These are phyloP conservation scores for Obba rivulosa DNA, from an alignment of 768 basidiomycete genomes.

Conservation along the genomic window DNA sequence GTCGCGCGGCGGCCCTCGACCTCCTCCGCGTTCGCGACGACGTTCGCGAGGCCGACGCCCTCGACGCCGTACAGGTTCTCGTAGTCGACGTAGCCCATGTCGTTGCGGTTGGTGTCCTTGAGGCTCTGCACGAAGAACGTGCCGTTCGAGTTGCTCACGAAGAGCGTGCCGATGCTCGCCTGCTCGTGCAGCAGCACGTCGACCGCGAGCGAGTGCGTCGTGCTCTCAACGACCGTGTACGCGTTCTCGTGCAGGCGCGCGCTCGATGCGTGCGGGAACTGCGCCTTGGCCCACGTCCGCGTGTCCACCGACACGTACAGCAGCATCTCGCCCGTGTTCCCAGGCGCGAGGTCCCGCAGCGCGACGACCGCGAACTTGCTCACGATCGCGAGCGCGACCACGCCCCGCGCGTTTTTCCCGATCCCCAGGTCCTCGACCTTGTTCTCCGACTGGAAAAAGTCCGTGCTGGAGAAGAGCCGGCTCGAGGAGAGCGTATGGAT, in stretches of 20 bases:
- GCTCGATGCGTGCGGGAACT: conserved; percentile 86
- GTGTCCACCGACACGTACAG: conserved; percentile 87
- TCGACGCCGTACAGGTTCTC: conserved; percentile 84
- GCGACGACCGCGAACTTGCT: conserved; percentile 92
- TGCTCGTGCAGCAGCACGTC: conserved; percentile 80
- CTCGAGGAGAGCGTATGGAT: conserved; percentile 50
- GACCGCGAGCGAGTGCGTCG: conserved; percentile 88
- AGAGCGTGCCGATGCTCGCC: conserved; percentile 77
- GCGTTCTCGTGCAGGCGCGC: conserved; percentile 83
- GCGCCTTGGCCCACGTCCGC: conserved; percentile 78
- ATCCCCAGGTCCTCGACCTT: conserved; percentile 84
- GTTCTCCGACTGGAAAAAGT: conserved; percentile 69
- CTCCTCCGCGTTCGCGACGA: conserved; percentile 78
- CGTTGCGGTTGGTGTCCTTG: conserved; percentile 89
- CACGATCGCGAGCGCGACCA: conserved; percentile 91
- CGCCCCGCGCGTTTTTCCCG: conserved; percentile 77
- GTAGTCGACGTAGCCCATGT: conserved; percentile 86
- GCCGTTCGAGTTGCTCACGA: conserved; percentile 94
- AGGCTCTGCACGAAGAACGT: conserved; percentile 92
- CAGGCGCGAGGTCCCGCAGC: conserved; percentile 58
- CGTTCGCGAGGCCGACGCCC: conserved; percentile 88
- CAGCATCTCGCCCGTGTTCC: conserved; percentile 64
- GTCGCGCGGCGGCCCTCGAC: conserved; percentile 63
- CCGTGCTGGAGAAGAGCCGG: conserved; percentile 76
- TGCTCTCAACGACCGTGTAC: conserved; percentile 94